Evolutionary conservation across 2,329 filamentous ascomycete genomes (phyloP), one percentile per base, ranked within the genome.

Genomic region (Epicoccum sorghinum): DNA sequence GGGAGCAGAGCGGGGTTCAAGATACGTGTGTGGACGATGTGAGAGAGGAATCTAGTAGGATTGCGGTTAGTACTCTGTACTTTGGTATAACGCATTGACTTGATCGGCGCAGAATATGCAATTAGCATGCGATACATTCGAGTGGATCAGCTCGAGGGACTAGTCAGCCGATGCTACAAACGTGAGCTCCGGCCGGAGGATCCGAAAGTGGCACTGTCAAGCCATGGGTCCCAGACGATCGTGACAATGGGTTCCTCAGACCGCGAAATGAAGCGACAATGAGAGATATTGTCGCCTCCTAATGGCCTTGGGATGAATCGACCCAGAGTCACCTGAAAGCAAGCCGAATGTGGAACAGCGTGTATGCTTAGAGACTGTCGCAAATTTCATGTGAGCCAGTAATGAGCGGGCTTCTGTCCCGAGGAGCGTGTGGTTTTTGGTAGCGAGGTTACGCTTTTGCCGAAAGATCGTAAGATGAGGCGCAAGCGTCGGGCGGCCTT

Each of bases 1-100:
- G 80, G 78, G 29, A 82, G 62, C 55, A 75, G 72, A 58, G 72
- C 68, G 58, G 79, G 75, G 67, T 76, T 74, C 52, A 79, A 68
- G 47, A 82, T 58, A 42, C 62, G 71, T 40, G 67, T 70, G 59
- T 75, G 74, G 58, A 82, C 66, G 54, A 74, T 69, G 67, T 78
- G 71, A 42, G 79, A 79, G 59, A 82, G 72, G 44, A 80, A 72
- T 59, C 80, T 82, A 69, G 37, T 39, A 58, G 57, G 13, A 46
- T 64, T 60, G 57, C 38, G 49, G 64, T 71, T 66, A 73, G 69
- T 49, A 53, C 52, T 30, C 38, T 49, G 65, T 63, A 62, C 62
- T 57, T 57, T 53, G 18, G 58, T 52, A 51, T 46, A 55, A 52
- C 40, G 7, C 32, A 22, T 29, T 25, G 3, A 25, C 13, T n/a